Conservation (phyloP, 148 eudicot species). For the Fagopyrum esculentum region DNA sequence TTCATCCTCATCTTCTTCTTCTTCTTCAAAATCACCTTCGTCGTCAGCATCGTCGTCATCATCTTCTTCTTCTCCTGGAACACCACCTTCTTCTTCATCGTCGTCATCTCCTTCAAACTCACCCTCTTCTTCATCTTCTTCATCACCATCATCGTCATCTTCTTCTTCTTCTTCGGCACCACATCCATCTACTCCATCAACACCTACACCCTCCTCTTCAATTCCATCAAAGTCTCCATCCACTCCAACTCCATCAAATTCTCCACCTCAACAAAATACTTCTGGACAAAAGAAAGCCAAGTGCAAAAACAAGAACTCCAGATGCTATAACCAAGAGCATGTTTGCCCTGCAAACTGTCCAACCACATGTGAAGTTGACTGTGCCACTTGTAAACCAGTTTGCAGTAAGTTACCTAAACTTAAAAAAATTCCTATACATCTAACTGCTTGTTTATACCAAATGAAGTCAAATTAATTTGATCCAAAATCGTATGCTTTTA, state of each 20-base stretch:
- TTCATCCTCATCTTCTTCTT: background rate
- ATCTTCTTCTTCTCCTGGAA: slow-evolving; percentile 2
- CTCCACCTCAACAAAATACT: slow-evolving; percentile 2
- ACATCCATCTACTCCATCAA: background rate
- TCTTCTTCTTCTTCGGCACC: background rate
- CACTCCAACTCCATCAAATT: slow-evolving; percentile 1
- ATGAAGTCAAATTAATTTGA: background rate
- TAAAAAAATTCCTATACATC: background rate
- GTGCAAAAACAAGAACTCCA: slow-evolving; percentile 32
- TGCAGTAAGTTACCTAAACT: slow-evolving; percentile 28
- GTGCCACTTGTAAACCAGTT: slow-evolving; percentile 49
- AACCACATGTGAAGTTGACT: slow-evolving; percentile 37
- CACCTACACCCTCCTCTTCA: slow-evolving; percentile 2
- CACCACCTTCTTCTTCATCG: background rate
- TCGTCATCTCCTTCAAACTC: background rate
- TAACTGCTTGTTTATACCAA: background rate
- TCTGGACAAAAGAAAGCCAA: slow-evolving; percentile 26
- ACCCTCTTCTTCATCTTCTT: background rate
- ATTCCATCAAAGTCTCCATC: background rate
- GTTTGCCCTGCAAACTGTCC: slow-evolving; percentile 42
- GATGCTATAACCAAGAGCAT: slow-evolving; percentile 25
- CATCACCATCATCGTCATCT: background rate
- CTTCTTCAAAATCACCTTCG: background rate
- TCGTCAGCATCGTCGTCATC: background rate
- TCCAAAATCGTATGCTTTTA: slow-evolving; percentile 5